Conservation (phyloP, 1,139 yeast species). For the Pichia sp. region DNA sequence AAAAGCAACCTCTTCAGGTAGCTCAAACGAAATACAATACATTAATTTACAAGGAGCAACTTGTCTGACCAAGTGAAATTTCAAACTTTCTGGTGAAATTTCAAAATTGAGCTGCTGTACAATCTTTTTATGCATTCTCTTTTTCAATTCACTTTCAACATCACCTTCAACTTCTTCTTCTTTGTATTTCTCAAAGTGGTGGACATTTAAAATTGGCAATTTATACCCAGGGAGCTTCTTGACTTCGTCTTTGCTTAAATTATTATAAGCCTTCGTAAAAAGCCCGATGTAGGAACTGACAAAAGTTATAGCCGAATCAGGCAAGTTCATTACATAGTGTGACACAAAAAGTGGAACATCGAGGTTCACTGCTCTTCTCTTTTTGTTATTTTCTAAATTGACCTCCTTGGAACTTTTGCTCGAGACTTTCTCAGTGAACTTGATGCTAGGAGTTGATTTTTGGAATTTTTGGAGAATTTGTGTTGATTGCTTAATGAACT, state of each 20-base stretch:
- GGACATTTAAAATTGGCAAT: slow-evolving; percentile 78
- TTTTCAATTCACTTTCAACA: slow-evolving; percentile 56
- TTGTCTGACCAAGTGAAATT: slow-evolving; percentile 80
- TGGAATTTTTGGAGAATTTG: slow-evolving; percentile 28
- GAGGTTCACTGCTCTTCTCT: slow-evolving; percentile 30
- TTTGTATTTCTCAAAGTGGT: slow-evolving; percentile 86
- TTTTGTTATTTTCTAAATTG: slow-evolving; percentile 16
- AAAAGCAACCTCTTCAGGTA: slow-evolving; percentile 79
- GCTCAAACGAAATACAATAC: slow-evolving; percentile 79
- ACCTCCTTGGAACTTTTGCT: slow-evolving; percentile 17
- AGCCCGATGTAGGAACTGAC: slow-evolving; percentile 72
- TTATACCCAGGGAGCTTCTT: slow-evolving; percentile 42
- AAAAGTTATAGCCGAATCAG: slow-evolving; percentile 89
- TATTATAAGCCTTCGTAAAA: slow-evolving; percentile 41
- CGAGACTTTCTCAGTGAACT: slow-evolving; percentile 24
- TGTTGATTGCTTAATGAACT: slow-evolving; percentile 65
- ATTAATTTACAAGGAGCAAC: slow-evolving; percentile 97
- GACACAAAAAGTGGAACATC: slow-evolving; percentile 57
- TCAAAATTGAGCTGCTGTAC: slow-evolving; percentile 48
- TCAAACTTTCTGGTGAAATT: slow-evolving; percentile 44
- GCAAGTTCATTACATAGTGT: slow-evolving; percentile 92
- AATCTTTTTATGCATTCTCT: slow-evolving; percentile 59
- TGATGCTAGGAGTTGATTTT: slow-evolving; percentile 14
- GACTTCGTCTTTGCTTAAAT: slow-evolving; percentile 35
- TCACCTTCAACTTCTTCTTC: slow-evolving; percentile 67